Percentiles rank a stretch among this genome's conserved stretches.
Conservation (phyloP, 2,329 filamentous ascomycete genomes). For the Cercospora sp. region DNA sequence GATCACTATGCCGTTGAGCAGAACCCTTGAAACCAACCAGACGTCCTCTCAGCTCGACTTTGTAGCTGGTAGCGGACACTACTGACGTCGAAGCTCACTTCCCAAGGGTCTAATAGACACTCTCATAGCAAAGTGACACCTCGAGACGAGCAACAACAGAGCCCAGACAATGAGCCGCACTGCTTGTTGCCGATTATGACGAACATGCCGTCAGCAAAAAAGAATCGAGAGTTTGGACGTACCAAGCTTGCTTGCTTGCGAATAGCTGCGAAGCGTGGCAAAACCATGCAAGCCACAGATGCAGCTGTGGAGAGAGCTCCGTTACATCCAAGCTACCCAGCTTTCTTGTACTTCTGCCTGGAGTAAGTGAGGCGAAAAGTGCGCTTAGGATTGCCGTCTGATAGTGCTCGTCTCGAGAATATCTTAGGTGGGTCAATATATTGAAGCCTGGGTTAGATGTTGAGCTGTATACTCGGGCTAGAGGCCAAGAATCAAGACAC, state of each 20-base stretch:
- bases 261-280: not conserved
- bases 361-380: not conserved
- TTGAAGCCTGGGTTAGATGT: not conserved
- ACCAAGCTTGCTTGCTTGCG: not conserved
- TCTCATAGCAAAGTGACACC: not conserved
- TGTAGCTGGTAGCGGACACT: not conserved
- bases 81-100: not conserved
- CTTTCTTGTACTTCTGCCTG: not conserved
- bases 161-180: not conserved
- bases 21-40: not conserved
- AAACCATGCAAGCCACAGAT: not conserved
- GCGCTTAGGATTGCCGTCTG: not conserved
- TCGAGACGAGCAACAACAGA: not conserved
- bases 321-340: not conserved
- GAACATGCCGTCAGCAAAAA: not conserved
- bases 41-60: not conserved
- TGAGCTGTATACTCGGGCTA: not conserved
- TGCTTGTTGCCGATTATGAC: not conserved
- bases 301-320: conserved; percentile 2
- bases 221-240: not conserved
- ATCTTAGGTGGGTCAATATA: not conserved
- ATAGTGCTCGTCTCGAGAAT: not conserved
- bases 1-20: not conserved
- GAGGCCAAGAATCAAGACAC: not conserved
- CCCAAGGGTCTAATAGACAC: not conserved